Percentiles rank a stretch among this genome's conserved stretches.
Evolutionary conservation across 257 asterid genomes (phyloP).

Genomic region (Solanum chiquidenum): DNA sequence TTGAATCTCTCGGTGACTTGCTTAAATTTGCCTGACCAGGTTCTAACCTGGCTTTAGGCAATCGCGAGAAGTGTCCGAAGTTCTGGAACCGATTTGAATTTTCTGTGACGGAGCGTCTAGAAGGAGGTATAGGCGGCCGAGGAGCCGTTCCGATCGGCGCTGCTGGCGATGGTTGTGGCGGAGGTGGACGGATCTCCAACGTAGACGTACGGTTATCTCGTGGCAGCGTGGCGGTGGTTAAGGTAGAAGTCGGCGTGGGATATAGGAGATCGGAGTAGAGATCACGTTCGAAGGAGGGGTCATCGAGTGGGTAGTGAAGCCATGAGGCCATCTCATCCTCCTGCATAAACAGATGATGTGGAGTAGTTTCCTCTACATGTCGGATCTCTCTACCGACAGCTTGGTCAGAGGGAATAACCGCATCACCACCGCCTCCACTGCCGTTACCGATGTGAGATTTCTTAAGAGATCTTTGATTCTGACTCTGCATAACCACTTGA

Average conservation of each 20-base stretch:
- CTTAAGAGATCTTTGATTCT: slow-evolving; percentile 39
- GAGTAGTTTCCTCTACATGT: slow-evolving; percentile 10
- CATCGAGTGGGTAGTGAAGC: slow-evolving; percentile 76
- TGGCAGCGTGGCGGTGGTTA: slow-evolving; percentile 9
- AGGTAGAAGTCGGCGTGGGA: slow-evolving; percentile 24
- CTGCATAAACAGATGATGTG: slow-evolving; percentile 59
- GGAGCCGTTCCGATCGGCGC: not conserved
- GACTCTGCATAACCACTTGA: slow-evolving; percentile 35
- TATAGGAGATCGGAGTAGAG: slow-evolving; percentile 54
- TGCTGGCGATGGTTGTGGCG: slow-evolving; percentile 2
- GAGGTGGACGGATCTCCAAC: slow-evolving; percentile 33
- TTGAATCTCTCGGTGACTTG: slow-evolving; percentile 19
- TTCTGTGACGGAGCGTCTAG: slow-evolving; percentile 1
- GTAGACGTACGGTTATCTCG: slow-evolving; percentile 3
- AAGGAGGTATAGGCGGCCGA: slow-evolving; percentile 16
- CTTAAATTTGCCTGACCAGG: slow-evolving; percentile 13
- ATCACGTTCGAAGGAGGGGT: slow-evolving; percentile 59
- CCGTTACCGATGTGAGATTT: slow-evolving; percentile 11
- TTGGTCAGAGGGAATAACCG: slow-evolving; percentile 18
- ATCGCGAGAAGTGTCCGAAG: slow-evolving; percentile 49
- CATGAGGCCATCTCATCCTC: slow-evolving; percentile 89
- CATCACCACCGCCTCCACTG: slow-evolving; percentile 7
- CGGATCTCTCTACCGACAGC: slow-evolving; percentile 33
- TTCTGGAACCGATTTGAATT: slow-evolving; percentile 15
- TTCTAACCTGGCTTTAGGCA: slow-evolving; percentile 29